Percentiles rank a stretch among this genome's conserved stretches.
These are phyloP conservation scores for Phytophthora pisi DNA, from an alignment of 352 stramenopile species.

Conservation along the genomic window DNA sequence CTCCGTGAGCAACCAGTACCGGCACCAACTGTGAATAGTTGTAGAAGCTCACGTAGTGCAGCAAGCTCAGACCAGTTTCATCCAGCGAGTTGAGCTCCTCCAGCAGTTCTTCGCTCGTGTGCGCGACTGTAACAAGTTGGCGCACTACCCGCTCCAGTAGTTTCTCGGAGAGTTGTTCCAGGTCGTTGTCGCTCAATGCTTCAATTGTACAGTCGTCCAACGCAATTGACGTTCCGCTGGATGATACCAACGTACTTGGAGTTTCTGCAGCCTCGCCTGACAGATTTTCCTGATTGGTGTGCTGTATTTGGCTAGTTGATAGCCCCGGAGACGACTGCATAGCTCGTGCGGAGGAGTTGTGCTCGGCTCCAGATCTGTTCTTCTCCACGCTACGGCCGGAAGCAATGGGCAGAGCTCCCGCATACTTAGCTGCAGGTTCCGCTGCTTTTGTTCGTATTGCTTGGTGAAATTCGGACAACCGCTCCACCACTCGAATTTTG, in stretches of 20 bases:
- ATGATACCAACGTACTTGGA: conserved; percentile 11
- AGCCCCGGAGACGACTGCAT: background rate
- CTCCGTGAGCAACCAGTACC: conserved; percentile 79
- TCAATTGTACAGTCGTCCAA: conserved; percentile 83
- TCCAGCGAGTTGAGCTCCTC: conserved; percentile 90
- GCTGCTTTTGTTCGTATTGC: conserved; percentile 66
- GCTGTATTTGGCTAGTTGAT: conserved; percentile 20
- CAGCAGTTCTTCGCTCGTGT: conserved; percentile 80
- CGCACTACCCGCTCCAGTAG: conserved; percentile 85
- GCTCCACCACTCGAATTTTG: conserved; percentile 89
- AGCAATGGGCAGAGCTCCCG: conserved; percentile 5
- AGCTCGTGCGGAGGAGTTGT: conserved; percentile 5
- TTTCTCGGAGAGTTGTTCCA: conserved; percentile 80
- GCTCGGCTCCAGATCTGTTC: conserved; percentile 9
- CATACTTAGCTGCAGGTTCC: conserved; percentile 16
- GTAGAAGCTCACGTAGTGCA: conserved; percentile 93
- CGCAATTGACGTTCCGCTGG: conserved; percentile 23
- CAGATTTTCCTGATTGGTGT: conserved; percentile 5
- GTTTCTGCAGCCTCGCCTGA: conserved; percentile 4
- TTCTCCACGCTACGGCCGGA: conserved; percentile 6
- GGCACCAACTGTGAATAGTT: conserved; percentile 84
- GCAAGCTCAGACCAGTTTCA: conserved; percentile 81
- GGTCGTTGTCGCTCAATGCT: conserved; percentile 73
- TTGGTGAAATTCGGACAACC: conserved; percentile 82
- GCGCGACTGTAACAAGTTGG: conserved; percentile 79